Conservation (phyloP, 1,284 basidiomycete genomes). For the Garcileccinum viscosum region DNA sequence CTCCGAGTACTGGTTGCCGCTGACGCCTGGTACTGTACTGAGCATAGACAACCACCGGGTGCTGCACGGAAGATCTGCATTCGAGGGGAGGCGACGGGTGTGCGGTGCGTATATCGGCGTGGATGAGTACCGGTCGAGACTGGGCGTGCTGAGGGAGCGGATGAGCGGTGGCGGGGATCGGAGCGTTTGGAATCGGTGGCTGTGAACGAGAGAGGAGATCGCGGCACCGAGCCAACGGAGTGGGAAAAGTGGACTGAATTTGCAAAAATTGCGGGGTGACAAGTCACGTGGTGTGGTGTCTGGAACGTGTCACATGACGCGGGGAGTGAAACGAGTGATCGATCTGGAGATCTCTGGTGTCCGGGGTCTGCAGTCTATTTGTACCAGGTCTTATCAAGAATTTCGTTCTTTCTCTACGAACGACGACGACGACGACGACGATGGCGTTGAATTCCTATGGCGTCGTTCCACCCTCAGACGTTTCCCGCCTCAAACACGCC, state of each 20-base stretch:
- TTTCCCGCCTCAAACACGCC: slow-evolving; percentile 22
- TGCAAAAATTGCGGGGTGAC: slow-evolving; percentile 30
- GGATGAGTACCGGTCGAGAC: slow-evolving; percentile 87
- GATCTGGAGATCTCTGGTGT: slow-evolving; percentile 30
- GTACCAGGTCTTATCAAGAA: slow-evolving; percentile 29
- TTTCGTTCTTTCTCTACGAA: neutral
- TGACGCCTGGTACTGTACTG: slow-evolving; percentile 85
- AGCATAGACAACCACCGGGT: slow-evolving; percentile 87
- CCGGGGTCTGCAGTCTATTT: slow-evolving; percentile 29
- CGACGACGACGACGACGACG: slow-evolving; percentile 5
- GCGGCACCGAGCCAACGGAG: slow-evolving; percentile 30
- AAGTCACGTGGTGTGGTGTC: slow-evolving; percentile 30
- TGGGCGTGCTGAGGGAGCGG: slow-evolving; percentile 70
- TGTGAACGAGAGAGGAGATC: slow-evolving; percentile 22
- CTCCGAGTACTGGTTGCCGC: slow-evolving; percentile 91
- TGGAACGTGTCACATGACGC: slow-evolving; percentile 28
- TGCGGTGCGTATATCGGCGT: slow-evolving; percentile 94
- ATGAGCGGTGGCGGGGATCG: slow-evolving; percentile 38
- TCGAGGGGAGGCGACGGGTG: slow-evolving; percentile 88
- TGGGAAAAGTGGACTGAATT: slow-evolving; percentile 23
- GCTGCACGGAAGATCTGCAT: slow-evolving; percentile 90
- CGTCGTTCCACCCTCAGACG: slow-evolving; percentile 44
- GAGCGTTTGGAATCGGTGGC: slow-evolving; percentile 30
- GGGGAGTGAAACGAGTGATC: slow-evolving; percentile 25
- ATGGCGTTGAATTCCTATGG: slow-evolving; percentile 36